Evolutionary conservation across 257 asterid species (phyloP).

Genomic region (Rubia yunnanensis): DNA sequence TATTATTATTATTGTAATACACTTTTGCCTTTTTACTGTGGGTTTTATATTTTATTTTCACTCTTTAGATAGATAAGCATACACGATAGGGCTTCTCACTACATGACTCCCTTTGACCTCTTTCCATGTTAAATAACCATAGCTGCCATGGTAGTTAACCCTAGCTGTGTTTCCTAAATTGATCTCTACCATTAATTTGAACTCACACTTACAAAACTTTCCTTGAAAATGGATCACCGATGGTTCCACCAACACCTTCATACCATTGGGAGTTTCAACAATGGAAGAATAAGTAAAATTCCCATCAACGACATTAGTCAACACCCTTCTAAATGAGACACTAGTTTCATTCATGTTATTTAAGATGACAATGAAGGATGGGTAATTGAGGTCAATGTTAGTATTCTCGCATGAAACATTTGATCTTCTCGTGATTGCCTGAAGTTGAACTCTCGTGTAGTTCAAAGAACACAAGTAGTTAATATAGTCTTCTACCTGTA

Average conservation of each 20-base stretch:
- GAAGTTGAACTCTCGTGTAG: constrained; percentile 4
- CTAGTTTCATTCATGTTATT: constrained; percentile 8
- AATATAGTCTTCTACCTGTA: constrained; percentile 2
- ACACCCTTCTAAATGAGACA: constrained; percentile 12
- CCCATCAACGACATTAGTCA: constrained; percentile 5
- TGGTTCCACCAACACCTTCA: constrained; percentile 11
- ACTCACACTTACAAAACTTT: neutral
- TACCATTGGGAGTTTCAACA: constrained; percentile 1
- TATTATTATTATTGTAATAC: no score
- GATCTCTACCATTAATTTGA: constrained; percentile 8
- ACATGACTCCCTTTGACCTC: constrained; percentile 9
- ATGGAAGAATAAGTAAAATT: constrained; percentile 6
- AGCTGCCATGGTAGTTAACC: constrained; percentile 2
- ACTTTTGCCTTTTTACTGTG: no score
- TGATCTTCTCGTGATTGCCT: constrained; percentile 10
- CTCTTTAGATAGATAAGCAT: constrained; percentile 12
- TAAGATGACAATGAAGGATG: constrained; percentile 12
- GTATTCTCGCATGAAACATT: constrained; percentile 8
- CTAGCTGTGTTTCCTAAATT: neutral
- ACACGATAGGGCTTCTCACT: constrained; percentile 8
- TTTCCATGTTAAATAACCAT: constrained; percentile 5
- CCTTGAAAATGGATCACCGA: neutral
- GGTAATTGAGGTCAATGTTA: constrained; percentile 12
- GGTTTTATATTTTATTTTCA: no score
- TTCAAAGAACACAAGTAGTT: constrained; percentile 4